Base-by-base conservation (phyloP, 768 basidiomycete species). In the Agrocybe praecox region DNA sequence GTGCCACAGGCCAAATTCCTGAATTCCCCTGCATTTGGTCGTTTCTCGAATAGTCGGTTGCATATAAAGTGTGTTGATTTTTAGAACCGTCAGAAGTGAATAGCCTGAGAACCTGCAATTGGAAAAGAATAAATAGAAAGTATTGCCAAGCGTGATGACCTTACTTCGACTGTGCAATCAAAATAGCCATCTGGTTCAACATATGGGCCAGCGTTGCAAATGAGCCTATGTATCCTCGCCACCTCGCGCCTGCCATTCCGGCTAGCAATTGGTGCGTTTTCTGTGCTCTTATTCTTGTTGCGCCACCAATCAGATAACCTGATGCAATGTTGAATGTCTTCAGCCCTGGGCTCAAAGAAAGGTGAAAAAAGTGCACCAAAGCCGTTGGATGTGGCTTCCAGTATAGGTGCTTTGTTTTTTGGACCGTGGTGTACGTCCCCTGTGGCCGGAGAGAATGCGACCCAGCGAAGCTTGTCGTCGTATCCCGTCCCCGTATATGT, bases 11-110 rank as follows among this genome's bases (percentile, higher is more conserved):
- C 65, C 82, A 86, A 52, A 75, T 70, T n/a, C 75, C 59, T 15
- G 42, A 43, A 2, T 26, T 45, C 12, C 72, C 63, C 3, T 53
- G 54, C 43, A 76, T 62, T 7, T 60, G 56, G 5, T 69, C 47
- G 52, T 82, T 84, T 42, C 58, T 61, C 6, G 87, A 86, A 63
- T 87, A 89, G 61, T 90, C 88, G 1, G 88, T 89, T 49, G 87
- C 85, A 65, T 82, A 88, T 12, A 89, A 56, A 26, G 69, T 77
- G 56, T 78, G 76, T 2, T 78, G 71, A 49, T 15, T 6, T 61
- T 68, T 52, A 24, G 49, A 51, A 33, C 71, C 68, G n/a, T 72
- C 63, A 55, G 26, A 29, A 9, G 75, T 79, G 46, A 58, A 21
- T 48, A 78, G 77, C 50, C 79, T 68, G 10, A 88, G 56, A 18